Base-by-base conservation (phyloP, 768 basidiomycete genomes). In the Phylloporus rhodoxanthus region DNA sequence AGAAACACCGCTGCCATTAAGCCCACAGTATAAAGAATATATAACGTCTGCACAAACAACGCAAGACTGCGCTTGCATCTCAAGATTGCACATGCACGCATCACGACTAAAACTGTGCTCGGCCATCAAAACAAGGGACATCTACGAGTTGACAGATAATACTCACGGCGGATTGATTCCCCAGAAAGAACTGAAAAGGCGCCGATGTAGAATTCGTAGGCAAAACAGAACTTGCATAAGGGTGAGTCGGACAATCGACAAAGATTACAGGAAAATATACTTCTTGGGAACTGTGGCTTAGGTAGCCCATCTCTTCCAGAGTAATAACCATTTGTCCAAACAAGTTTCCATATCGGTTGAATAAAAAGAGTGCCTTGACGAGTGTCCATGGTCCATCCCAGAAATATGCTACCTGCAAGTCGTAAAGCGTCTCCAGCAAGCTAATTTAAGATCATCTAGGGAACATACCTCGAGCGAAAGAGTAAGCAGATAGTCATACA, bases 401-500 rank as follows among this genome's bases (percentile, higher is more conserved):
- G 13, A 56, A 40, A 20, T 53, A 45, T 11, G 30, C 21, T n/a
- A 55, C 45, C 63, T 63, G 26, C 7, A 26, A 8, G 29, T 45
- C 19, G 23, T 29, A 19, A 32, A 33, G 21, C 8, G 17, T 47
- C 32, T 41, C 15, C 3, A 46, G 15, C 10, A 36, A 14, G 19
- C 20, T 25, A 1, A 13, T 17, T 8, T 5, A 14, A 4, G 17
- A 15, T 5, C 6, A 23, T 17, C 9, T 15, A 4, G 21, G 10
- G 42, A 8, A 56, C 58, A 10, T 26, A 62, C 64, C 52, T 68
- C 66, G 48, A 61, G 52, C 11, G 48, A 25, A 34, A 66, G 6
- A 15, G 66, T 68, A 1, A 66, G 42, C 40, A 66, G 11, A 45
- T 64, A 57, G 30, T 66, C 64, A 17, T 65, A 64, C 7, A 57